Base-by-base conservation (phyloP, 2,329 filamentous ascomycete species). In the Stagonosporopsis cucurbitacearum region DNA sequence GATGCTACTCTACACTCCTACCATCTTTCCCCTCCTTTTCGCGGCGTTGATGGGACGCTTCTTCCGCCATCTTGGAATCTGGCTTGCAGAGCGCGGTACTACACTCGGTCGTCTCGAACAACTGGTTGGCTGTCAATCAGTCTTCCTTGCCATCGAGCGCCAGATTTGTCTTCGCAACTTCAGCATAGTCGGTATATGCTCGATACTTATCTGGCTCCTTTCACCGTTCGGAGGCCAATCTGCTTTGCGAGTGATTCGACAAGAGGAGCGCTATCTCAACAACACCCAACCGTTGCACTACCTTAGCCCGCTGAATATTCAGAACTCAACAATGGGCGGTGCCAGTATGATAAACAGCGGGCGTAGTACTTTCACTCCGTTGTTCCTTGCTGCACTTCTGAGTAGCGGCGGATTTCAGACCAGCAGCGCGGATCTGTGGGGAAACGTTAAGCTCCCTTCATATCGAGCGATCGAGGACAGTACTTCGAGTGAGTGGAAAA, bases 171-270 rank as follows among this genome's bases (percentile, higher is more conserved):
- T 73, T 7, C 62, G 66, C 9, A 63, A 59, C 5, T 67, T 64
- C 56, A 67, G 63, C 12, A 22, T 66, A 8, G 40, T 72, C n/a
- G 69, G 70, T 4, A 23, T 71, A 3, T 49, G 62, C 8, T 56
- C 68, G 5, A 60, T 65, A 30, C 35, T 70, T 2, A 25, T 71
- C 1, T 72, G 69, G 70, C 54, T 70, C 1, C 57, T 71, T 7
- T 71, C 70, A 6, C 69, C 70, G 1, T 56, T 72, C 12, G 69
- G 70, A 12, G 70, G 69, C 11, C 70, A 71, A 41, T 67, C 69
- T 15, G 67, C 69, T 1, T 60, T 72, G n/a, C 64, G 70, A 13
- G 46, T 72, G 4, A 41, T 70, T 4, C 41, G 54, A 13, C 57
- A 60, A 33, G 62, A 71, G 35, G 41, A 25, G 4, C 41, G 53